Evolutionary conservation across 495 filamentous ascomycete genomes (phyloP), one percentile per base, ranked within the genome.

Genomic region (Margaritispora aquatica): DNA sequence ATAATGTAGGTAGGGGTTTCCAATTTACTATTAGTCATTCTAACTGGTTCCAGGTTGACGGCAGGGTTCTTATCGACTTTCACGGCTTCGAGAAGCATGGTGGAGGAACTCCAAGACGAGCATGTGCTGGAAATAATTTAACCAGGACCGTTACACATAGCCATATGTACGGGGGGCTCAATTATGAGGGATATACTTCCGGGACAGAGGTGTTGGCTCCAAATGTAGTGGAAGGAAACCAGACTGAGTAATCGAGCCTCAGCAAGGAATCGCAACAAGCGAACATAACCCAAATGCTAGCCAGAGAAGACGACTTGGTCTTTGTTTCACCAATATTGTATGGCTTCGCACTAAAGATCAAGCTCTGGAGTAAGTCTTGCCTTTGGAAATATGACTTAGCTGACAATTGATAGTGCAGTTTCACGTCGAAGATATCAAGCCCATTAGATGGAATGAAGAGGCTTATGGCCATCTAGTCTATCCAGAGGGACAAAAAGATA

Each of bases 291-390:
- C 44, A 54, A n/a, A 63, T 63, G 36, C 41, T 63, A 1, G 26
- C 49, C 10, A 55, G 54, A 11, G 61, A 68, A 49, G 54, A 65
- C 1, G 50, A 71, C 29, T 63, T 74, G n/a, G 66, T 72, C 61
- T 72, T 66, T 50, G 68, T 75, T 50, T 59, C 66, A 1, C 73
- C 69, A 24, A 46, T 72, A 22, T 59, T 75, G n/a, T 55, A 69
- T n/a, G 74, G 73, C 0, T 76, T 71, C 55, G 62, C 69, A n/a
- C 62, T 75, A 36, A 73, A 72, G 60, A 70, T 66, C 44, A 74
- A 75, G 63, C 54, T 69, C 1, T 76, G 73, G 73, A 27, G 29
- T 34, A 34, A 15, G 29, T 34, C 29, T 34, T 5, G 5, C 29
- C 29, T 7, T 5, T 15, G 29, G 15, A 7, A 34, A 15, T 7